Evolutionary conservation across 169 alveolate genomes (phyloP), one percentile per base, ranked within the genome.

Genomic region (Fabrea salina): DNA sequence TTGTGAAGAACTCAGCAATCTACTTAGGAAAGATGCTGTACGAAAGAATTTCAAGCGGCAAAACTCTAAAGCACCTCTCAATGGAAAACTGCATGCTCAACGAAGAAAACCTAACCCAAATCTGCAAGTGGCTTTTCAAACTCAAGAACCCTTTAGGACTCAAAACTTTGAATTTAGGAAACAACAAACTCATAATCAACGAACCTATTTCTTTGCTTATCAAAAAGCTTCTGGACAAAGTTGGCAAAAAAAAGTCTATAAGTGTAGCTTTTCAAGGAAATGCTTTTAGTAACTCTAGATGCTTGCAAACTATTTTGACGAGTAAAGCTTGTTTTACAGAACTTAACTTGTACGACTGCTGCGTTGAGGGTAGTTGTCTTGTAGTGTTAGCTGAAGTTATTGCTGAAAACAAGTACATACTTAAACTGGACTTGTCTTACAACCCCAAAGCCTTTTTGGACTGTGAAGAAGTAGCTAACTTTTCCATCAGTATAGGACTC

Each of bases 371-470:
- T 44, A 66, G 49, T 47, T 19, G 51, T 5, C 68, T 70, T 5
- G 27, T 37, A 0, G 16, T 43, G 32, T n/a, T 70, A 22, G 41
- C 79, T 0, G 47, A 49, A 37, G 19, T 50, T 0, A 32, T 70
- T 16, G 64, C 35, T 25, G 49, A 19, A 3, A 70, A 70, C 68
- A 27, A 35, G 6, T 27, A 25, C 2, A 70, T 70, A 19, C 67
- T 22, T 30, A 70, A 27, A 49, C 66, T 70, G n/a, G 49, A 70
- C 37, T 30, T 70, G 32, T 59, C 67, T 1, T 70, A 25, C 44
- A 70, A 70, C 37, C 19, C 19, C 19, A 47, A 70, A 7, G 79
- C 79, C 0, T 70, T 70, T 50, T 40, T 22, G 5, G 68, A 70
- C 79, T 47, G 44, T 25, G 39, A 50, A 43, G 32, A 27, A 13